phyloP scores from a whole-genome alignment of 2,329 filamentous ascomycete genomes.

The Penicillium sp. region DNA sequence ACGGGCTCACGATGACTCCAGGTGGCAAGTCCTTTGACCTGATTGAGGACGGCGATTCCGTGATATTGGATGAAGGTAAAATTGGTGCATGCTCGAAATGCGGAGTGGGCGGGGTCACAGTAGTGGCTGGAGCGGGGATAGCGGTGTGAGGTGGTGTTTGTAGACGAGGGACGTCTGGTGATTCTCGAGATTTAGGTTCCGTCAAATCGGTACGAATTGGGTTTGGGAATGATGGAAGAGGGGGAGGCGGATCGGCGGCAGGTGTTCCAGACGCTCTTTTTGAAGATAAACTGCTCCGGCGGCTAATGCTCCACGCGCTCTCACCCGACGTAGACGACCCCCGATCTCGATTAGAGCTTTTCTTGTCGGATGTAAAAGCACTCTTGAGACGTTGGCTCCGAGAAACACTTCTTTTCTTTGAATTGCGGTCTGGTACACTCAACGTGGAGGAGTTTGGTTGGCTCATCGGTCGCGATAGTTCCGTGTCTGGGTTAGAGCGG shows the following conservation, averaged over 20 bases:
- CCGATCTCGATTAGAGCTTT: constrained; percentile 54
- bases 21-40: constrained; percentile 34
- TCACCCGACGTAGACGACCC: constrained; percentile 48
- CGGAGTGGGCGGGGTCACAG: constrained; percentile 69
- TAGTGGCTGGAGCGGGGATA: constrained; percentile 50
- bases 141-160: constrained; percentile 40
- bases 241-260: constrained; percentile 35
- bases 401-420: constrained; percentile 66
- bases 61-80: constrained; percentile 34
- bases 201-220: constrained; percentile 39
- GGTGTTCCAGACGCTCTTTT: constrained; percentile 33
- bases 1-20: constrained; percentile 64
- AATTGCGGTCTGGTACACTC: constrained; percentile 40
- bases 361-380: constrained; percentile 67
- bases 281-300: constrained; percentile 41
- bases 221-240: constrained; percentile 31
- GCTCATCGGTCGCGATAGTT: constrained; percentile 31
- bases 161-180: constrained; percentile 32
- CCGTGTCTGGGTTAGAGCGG: constrained; percentile 47
- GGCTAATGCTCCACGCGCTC: constrained; percentile 45
- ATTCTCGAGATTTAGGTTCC: constrained; percentile 30
- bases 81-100: constrained; percentile 41
- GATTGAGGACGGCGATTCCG: constrained; percentile 47
- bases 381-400: constrained; percentile 73
- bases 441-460: constrained; percentile 35